Base-by-base conservation (phyloP, 129 eudicot species). In the Arctium minus region DNA sequence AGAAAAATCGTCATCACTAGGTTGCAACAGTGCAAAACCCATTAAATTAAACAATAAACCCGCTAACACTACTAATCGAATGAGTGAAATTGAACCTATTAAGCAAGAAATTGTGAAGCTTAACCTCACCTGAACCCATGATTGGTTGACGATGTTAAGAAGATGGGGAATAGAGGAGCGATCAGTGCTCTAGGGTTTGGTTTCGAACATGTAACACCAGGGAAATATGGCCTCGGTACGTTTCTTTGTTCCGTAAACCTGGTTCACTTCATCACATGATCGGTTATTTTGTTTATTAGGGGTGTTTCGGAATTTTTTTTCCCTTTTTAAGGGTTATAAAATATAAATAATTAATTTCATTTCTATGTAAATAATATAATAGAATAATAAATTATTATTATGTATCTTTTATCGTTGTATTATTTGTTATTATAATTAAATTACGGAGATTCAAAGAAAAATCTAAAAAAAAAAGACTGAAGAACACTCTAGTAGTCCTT, bases 41-140 rank as follows among this genome's bases (percentile, higher is more conserved):
- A 10, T 72, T 31, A n/a, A 38, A 48, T 48, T 70, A 9, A 60
- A 8, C 73, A 36, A 62, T 2, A 83, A 35, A 48, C 72, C 77
- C 39, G 53, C 11, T 48, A 5, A 12, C 44, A 38, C 12, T 65
- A 81, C 6, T 33, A 29, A 70, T 38, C 29, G 81, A 18, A 35
- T 32, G 72, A 12, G 15, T 60, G 50, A 36, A 72, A 78, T 42
- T 40, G 60, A 64, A 73, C 15, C 70, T n/a, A 30, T 13, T 67
- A 46, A 77, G 35, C 29, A 12, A 39, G 67, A 73, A n/a, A 78
- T 8, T 13, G 38, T 10, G 78, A 18, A 70, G 80, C 27, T 35
- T 38, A 36, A 33, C 8, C 79, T 79, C 70, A 87, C 92, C 92
- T 46, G 92, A 89, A 78, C 90, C 92, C 92, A 89, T 89, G 84